Evolutionary conservation across 75 land plant species (phyloP), one percentile per base, ranked within the genome.

Genomic region (Ceratopteris richardii): DNA sequence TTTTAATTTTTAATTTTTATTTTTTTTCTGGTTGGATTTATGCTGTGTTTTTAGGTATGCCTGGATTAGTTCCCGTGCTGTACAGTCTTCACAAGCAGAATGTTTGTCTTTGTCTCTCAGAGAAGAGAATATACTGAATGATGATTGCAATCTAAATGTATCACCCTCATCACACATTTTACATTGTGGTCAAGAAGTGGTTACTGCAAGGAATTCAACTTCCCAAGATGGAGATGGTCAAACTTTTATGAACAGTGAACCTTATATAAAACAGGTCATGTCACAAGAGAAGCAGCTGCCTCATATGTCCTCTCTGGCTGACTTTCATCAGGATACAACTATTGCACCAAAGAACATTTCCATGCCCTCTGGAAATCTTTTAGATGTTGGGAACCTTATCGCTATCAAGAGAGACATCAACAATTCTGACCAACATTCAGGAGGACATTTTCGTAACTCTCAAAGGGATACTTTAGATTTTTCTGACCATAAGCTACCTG

Each of bases 21-120:
- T 20, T 29, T 33, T 33, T 33, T 33, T 33, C n/a, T n/a, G n/a
- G 40, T 66, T 13, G 57, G 23, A 29, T 4, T n/a, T n/a, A n/a
- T 31, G 18, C 30, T 1, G 60, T 31, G 56, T 12, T 12, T 64
- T 73, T 53, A 81, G 85, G 70, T 82, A 82, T 69, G 78, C 72
- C 12, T 82, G 85, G 85, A 22, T 71, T 29, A 57, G 64, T 19
- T 14, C 43, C 16, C 40, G 44, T 31, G 60, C 54, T 21, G 17
- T 36, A 16, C 65, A 39, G 44, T 24, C 28, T 29, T 31, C 65
- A 54, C 26, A 39, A 29, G 50, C 27, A 31, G 39, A 59, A n/a
- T 20, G 62, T 24, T 30, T n/a, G n/a, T n/a, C n/a, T n/a, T n/a
- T n/a, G n/a, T n/a, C n/a, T n/a, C 39, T 63, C 60, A 51, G 62